Base-by-base conservation (phyloP, 2,329 filamentous ascomycete species). In the Parasarocladium wereldwijsianum region DNA sequence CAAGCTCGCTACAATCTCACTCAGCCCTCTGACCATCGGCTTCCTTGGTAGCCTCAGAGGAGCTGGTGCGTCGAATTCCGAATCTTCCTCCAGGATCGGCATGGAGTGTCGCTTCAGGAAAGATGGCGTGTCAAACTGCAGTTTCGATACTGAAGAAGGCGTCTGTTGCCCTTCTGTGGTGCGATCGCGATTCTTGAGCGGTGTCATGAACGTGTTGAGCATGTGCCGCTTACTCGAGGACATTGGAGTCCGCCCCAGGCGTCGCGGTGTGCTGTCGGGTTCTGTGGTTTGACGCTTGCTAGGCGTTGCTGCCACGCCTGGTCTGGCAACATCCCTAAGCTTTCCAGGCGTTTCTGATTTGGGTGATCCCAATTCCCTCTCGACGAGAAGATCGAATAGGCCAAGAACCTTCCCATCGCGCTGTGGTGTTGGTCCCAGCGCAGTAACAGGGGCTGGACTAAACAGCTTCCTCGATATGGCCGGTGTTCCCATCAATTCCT, bases 361-460 rank as follows among this genome's bases (percentile, higher is more conserved):
- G 1, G 68, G 65, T 5, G 64, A 65, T 18, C 55, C 56, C 15
- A 60, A 50, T 14, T 60, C 58, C 24, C 58, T 57, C 33, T 67
- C 61, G 16, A 60, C 55, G 6, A 84, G 55, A 8, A 79, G 54
- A 44, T 87, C 82, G 46, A 90, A 90, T 12, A 90, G 55, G 4
- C 82, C 80, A 3, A 90, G 60, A 1, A 85, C 75, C 13, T 70
- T 70, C 17, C 82, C 82, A 47, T 87, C 78, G 36, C 74, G 72
- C 44, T 87, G 82, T 3, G 82, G 82, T 9, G 82, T 90, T 2
- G 82, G 82, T 3, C 79, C 80, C 36, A 90, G 67, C 1, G 64
- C 67, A 5, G 68, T 72, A 3, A 70, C 68, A 8, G 64, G 58
- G 1, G 53, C 53, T 2, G 72, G 68, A 33, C 68, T 72, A 44